Evolutionary conservation across 495 filamentous ascomycete species (phyloP).

Genomic region (Penicillium parvum): DNA sequence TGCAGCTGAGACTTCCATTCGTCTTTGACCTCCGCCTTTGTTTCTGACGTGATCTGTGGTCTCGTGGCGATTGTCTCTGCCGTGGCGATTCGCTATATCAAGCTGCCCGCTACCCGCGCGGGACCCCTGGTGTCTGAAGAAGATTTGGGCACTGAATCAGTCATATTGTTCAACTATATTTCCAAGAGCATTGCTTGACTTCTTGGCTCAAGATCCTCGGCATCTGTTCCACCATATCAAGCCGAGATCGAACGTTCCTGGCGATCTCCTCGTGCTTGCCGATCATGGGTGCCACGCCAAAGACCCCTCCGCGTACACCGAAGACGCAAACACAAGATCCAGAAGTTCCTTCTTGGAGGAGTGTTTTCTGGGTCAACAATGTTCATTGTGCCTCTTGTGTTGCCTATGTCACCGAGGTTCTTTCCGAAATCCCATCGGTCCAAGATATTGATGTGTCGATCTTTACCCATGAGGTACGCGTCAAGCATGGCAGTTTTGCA

Average conservation of each 20-base stretch:
- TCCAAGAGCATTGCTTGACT: no score
- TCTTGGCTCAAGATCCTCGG: no score
- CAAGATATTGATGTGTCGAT: slow-evolving; percentile 41
- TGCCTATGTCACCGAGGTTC: slow-evolving; percentile 41
- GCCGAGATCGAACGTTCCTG: not conserved
- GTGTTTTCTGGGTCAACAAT: slow-evolving; percentile 46
- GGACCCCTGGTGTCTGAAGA: not conserved
- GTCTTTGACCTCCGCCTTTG: not conserved
- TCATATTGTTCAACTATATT: no score
- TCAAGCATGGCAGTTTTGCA: slow-evolving; percentile 29
- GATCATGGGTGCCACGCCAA: slow-evolving; percentile 11
- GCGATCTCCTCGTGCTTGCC: not conserved
- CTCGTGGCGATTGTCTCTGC: slow-evolving; percentile 5
- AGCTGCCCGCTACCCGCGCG: slow-evolving; percentile 7
- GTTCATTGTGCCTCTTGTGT: slow-evolving; percentile 54
- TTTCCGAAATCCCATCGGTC: slow-evolving; percentile 33
- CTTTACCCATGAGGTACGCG: slow-evolving; percentile 41
- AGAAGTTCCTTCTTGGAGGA: slow-evolving; percentile 15
- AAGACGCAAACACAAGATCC: slow-evolving; percentile 9
- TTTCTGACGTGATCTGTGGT: slow-evolving; percentile 7
- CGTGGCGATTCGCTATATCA: slow-evolving; percentile 7
- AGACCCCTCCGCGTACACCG: slow-evolving; percentile 3
- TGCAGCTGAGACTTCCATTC: slow-evolving; percentile 3
- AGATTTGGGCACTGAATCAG: no score
- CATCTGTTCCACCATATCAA: no score